These are phyloP conservation scores for Escallonia herrerae DNA, from an alignment of 129 eudicot genomes.

Conservation along the genomic window DNA sequence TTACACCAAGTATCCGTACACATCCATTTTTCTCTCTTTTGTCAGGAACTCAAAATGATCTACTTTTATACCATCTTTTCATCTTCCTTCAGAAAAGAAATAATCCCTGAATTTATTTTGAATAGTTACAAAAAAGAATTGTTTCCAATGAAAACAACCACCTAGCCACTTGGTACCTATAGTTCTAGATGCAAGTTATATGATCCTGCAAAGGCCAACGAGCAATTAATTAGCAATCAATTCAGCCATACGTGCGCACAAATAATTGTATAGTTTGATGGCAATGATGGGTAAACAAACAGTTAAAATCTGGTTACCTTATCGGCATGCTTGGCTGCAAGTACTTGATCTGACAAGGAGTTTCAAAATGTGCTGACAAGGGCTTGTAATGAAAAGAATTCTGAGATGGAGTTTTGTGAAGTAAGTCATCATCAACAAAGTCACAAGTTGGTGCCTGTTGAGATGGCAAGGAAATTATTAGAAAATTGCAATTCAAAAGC, in stretches of 20 bases:
- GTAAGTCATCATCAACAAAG: not conserved
- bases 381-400: not conserved
- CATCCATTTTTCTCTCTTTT: not conserved
- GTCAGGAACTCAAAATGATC: not conserved
- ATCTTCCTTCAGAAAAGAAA: not conserved
- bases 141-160: not conserved
- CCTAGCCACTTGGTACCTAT: conserved; percentile 8
- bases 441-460: not conserved
- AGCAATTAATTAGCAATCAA: not conserved
- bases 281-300: not conserved
- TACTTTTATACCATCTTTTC: not conserved
- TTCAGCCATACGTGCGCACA: no score
- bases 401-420: not conserved
- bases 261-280: not conserved
- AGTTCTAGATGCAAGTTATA: not conserved
- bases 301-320: conserved; percentile 1
- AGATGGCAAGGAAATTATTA: conserved; percentile 1
- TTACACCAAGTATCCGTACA: not conserved
- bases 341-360: no score
- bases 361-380: no score
- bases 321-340: not conserved
- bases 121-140: not conserved
- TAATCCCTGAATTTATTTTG: not conserved
- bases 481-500: not conserved
- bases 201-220: conserved; percentile 14